A percentile compares a stretch with the other conserved stretches of the same genome.
Conservation (phyloP, 345 rosid genomes). For the Arabis hirsuta region DNA sequence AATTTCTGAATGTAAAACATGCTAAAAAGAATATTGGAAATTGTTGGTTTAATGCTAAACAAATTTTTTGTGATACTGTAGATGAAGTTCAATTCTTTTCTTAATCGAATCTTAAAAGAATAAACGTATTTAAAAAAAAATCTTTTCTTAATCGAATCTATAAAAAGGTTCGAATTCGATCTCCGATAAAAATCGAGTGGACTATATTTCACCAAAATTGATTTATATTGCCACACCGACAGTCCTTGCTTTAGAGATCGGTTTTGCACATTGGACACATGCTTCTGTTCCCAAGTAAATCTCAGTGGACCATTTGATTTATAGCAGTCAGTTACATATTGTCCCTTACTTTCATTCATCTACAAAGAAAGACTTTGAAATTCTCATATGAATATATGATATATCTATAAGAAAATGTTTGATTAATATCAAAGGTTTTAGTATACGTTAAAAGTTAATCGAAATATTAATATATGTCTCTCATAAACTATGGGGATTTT, state of each 20-base stretch:
- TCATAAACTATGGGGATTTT: not conserved
- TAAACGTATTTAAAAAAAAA: too few relatives aligned
- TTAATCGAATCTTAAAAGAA: too few relatives aligned
- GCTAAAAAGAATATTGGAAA: too few relatives aligned
- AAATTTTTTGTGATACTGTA: too few relatives aligned
- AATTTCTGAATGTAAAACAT: too few relatives aligned
- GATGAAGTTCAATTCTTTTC: too few relatives aligned
- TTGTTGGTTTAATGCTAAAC: too few relatives aligned
- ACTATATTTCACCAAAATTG: too few relatives aligned
- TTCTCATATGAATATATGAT: not conserved
- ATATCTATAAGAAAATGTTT: not conserved
- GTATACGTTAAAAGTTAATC: not conserved
- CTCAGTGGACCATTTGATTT: constrained; percentile 16
- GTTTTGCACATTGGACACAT: constrained; percentile 17
- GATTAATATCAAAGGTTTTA: too few relatives aligned
- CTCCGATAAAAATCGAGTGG: too few relatives aligned
- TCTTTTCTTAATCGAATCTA: too few relatives aligned
- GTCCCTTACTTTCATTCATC: not conserved
- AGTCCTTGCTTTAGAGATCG: constrained; percentile 5
- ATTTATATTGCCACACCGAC: constrained; percentile 4
- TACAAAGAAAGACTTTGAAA: not conserved
- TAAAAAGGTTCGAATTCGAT: too few relatives aligned
- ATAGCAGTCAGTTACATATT: not conserved
- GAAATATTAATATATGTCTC: not conserved
- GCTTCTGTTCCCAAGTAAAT: constrained; percentile 12